Evolutionary conservation across 1,284 basidiomycete genomes (phyloP).

Genomic region (Leccinum pseudoinsigne): DNA sequence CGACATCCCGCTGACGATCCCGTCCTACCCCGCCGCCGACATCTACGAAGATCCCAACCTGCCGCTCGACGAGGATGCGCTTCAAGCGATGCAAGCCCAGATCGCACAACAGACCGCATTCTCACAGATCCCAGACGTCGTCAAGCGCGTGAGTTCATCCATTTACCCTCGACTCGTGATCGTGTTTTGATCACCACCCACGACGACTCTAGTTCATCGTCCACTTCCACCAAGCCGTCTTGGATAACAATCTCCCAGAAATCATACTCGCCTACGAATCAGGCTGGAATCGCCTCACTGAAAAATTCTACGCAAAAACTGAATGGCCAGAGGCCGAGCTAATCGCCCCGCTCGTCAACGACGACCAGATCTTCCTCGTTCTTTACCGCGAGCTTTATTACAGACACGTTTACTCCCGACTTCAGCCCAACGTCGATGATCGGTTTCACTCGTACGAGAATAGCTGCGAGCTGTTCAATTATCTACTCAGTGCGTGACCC

Average conservation of each 20-base stretch:
- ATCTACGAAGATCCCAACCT: slow-evolving; percentile 58
- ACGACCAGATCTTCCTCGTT: slow-evolving; percentile 94
- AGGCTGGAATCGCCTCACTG: slow-evolving; percentile 95
- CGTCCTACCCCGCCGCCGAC: slow-evolving; percentile 62
- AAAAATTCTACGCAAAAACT: slow-evolving; percentile 91
- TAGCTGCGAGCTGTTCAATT: slow-evolving; percentile 97
- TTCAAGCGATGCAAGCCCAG: slow-evolving; percentile 74
- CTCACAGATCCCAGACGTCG: slow-evolving; percentile 76
- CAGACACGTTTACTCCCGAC: slow-evolving; percentile 93
- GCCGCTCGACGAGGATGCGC: slow-evolving; percentile 65
- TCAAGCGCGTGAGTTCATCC: slow-evolving; percentile 63
- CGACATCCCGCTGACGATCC: slow-evolving; percentile 66
- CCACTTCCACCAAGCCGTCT: slow-evolving; percentile 86
- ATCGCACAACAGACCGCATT: slow-evolving; percentile 79
- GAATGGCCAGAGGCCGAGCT: slow-evolving; percentile 99
- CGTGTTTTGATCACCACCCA: neutral
- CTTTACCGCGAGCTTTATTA: slow-evolving; percentile 96
- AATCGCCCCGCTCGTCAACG: slow-evolving; percentile 91
- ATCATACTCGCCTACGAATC: slow-evolving; percentile 93
- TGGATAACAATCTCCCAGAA: slow-evolving; percentile 85
- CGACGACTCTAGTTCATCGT: slow-evolving; percentile 88
- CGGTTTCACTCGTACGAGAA: slow-evolving; percentile 99
- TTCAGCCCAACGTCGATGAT: slow-evolving; percentile 95
- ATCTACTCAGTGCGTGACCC: slow-evolving; percentile 69
- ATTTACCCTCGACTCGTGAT: neutral